Conservation (phyloP, 1,284 basidiomycete genomes). For the Rhodotorula sp. region DNA sequence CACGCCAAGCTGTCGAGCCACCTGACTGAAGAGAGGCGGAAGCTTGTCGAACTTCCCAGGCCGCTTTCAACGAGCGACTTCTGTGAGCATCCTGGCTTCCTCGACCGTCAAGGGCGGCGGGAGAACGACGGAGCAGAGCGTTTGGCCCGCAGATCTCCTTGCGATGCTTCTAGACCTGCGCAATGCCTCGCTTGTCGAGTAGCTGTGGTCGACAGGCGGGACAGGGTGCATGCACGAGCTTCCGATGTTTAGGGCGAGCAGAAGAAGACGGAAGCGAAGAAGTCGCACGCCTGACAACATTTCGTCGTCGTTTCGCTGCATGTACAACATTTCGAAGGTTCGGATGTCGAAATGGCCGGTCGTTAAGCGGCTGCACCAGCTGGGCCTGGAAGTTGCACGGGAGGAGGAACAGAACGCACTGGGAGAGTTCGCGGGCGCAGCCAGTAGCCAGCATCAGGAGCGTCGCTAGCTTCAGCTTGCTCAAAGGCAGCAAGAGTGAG, state of each 20-base stretch:
- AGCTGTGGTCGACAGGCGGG: too few species aligned
- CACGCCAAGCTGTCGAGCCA: too few species aligned
- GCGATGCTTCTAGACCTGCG: not conserved
- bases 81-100: not conserved
- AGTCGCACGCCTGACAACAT: not conserved
- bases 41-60: too few species aligned
- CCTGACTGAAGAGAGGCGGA: too few species aligned
- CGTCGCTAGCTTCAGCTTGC: too few species aligned
- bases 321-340: not conserved
- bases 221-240: not conserved
- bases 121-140: not conserved
- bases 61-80: not conserved
- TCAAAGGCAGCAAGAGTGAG: too few species aligned
- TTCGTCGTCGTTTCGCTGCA: not conserved
- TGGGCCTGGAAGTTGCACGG: too few species aligned
- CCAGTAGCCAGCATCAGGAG: too few species aligned
- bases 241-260: constrained; percentile 5
- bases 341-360: not conserved
- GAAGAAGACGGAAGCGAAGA: constrained; percentile 4
- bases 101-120: not conserved
- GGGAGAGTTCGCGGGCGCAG: too few species aligned
- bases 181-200: rapidly evolving
- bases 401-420: too few species aligned
- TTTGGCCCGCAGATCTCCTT: not conserved
- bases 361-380: too few species aligned